Conservation (phyloP, 208 protist genomes). For the Naegleria fowleri region DNA sequence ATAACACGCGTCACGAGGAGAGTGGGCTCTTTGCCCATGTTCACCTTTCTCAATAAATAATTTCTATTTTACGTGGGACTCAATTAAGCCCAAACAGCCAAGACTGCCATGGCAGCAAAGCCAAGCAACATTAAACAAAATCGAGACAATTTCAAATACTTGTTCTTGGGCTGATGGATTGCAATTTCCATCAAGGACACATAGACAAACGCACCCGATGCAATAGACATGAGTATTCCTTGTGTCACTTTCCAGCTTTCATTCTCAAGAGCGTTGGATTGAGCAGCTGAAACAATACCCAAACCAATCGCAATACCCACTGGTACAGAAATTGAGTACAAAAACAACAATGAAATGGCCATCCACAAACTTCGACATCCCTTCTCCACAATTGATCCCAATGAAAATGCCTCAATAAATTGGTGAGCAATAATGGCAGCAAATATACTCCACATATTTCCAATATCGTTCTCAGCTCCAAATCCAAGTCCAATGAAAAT, state of each 20-base stretch:
- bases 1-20: too few species aligned
- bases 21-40: too few species aligned
- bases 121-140: background rate
- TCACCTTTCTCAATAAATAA: too few species aligned
- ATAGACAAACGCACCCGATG: background rate
- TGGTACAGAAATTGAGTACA: background rate
- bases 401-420: slow-evolving; percentile 10
- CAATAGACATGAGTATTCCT: background rate
- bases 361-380: background rate
- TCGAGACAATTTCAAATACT: background rate
- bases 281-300: background rate
- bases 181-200: slow-evolving; percentile 4
- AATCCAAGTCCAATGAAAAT: slow-evolving; percentile 12
- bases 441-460: slow-evolving; percentile 10
- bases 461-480: background rate
- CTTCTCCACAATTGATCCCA: background rate
- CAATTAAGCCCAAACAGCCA: background rate
- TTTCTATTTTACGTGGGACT: too few species aligned
- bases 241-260: background rate
- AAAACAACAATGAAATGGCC: background rate
- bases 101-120: background rate
- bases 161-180: background rate
- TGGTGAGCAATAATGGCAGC: slow-evolving; percentile 1
- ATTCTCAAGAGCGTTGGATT: background rate
- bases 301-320: slow-evolving; percentile 12